Percentiles rank a stretch among this genome's conserved stretches.
phyloP scores from a whole-genome alignment of 2,329 filamentous ascomycete species.

The Aspergillus eucalypticola region DNA sequence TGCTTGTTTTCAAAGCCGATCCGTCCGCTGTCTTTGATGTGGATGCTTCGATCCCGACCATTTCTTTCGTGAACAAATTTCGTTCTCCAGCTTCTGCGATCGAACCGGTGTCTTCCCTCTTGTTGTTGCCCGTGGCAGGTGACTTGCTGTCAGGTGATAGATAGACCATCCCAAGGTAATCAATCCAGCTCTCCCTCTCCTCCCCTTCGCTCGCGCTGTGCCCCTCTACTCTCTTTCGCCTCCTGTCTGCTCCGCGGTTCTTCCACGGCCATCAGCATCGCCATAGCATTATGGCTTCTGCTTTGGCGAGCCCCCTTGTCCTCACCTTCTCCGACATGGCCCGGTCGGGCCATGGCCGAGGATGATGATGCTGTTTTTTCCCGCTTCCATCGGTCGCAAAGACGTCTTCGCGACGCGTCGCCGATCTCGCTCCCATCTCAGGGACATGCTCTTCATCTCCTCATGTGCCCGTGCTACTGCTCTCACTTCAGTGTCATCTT shows the following conservation, averaged over 20 bases:
- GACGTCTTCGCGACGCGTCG: conserved; percentile 31
- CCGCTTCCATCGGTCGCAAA: conserved; percentile 29
- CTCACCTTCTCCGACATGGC: conserved; percentile 12
- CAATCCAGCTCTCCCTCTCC: conserved; percentile 24
- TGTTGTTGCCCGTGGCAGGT: conserved; percentile 45
- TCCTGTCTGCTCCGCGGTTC: neutral
- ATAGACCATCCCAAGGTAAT: conserved; percentile 42
- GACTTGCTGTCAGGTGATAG: conserved; percentile 49
- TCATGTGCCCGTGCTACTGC: neutral
- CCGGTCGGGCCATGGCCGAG: conserved; percentile 14
- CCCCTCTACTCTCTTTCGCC: conserved; percentile 14
- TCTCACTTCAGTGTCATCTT: neutral
- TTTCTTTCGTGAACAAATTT: conserved; percentile 20
- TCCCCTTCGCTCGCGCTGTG: conserved; percentile 20
- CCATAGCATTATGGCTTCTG: conserved; percentile 4
- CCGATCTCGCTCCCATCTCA: conserved; percentile 14
- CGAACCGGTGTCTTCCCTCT: conserved; percentile 30
- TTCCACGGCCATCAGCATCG: conserved; percentile 3
- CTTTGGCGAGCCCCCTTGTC: neutral
- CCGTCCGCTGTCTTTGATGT: conserved; percentile 14
- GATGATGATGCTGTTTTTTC: conserved; percentile 21
- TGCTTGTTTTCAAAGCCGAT: conserved; percentile 21
- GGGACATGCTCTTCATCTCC: neutral
- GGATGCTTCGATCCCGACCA: conserved; percentile 8
- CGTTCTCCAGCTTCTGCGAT: conserved; percentile 24